Conservation (phyloP, 2,329 filamentous ascomycete species). For the Harringtonia lauricola region DNA sequence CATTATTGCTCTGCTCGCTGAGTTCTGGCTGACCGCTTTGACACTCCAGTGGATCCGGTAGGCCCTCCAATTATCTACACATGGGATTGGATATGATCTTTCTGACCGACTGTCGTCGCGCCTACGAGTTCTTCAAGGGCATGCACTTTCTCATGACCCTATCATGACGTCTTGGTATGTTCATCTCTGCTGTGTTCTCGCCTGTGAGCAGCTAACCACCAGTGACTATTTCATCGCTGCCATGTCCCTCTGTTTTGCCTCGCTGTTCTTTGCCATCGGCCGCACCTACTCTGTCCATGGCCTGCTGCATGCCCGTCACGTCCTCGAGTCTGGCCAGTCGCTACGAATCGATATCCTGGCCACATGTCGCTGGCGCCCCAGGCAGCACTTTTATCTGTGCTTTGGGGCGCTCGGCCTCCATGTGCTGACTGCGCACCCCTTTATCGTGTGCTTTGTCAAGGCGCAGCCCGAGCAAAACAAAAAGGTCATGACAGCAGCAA, state of each 20-base stretch:
- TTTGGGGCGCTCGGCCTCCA: slow-evolving; percentile 7
- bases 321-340: slow-evolving; percentile 25
- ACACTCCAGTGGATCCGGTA: slow-evolving; percentile 37
- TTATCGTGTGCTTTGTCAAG: slow-evolving; percentile 9
- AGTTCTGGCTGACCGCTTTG: slow-evolving; percentile 43
- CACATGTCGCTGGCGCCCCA: slow-evolving; percentile 33
- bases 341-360: slow-evolving; percentile 32
- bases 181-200: too few relatives aligned
- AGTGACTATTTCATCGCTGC: slow-evolving; percentile 52
- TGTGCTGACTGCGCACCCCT: slow-evolving; percentile 10
- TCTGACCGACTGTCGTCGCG: too few relatives aligned
- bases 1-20: slow-evolving; percentile 38
- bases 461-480: too few relatives aligned
- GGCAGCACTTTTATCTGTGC: slow-evolving; percentile 34
- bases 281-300: slow-evolving; percentile 39
- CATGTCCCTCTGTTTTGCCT: slow-evolving; percentile 37
- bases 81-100: too few relatives aligned
- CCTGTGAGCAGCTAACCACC: slow-evolving; percentile 47
- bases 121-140: slow-evolving; percentile 51
- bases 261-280: slow-evolving; percentile 31
- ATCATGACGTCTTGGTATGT: too few relatives aligned
- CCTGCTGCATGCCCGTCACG: slow-evolving; percentile 30
- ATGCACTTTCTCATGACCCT: slow-evolving; percentile 40
- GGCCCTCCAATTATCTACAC: too few relatives aligned
- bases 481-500: too few relatives aligned